Evolutionary conservation across 441 rosid genomes (phyloP).

Genomic region (Adansonia gregorii): DNA sequence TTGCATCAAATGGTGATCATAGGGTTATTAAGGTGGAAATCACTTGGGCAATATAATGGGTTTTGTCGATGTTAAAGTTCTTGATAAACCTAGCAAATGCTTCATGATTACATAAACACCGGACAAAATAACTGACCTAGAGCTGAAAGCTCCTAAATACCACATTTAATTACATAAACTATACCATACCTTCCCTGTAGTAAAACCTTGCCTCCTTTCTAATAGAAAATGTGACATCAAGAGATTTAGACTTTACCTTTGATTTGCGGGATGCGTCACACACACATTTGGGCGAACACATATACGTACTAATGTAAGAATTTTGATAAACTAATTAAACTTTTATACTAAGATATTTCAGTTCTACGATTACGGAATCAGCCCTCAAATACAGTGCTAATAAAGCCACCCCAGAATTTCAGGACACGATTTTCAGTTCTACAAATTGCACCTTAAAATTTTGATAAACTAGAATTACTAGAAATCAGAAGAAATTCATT

Average conservation of each 20-base stretch:
- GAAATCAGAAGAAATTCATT: not conserved
- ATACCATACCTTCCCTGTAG: not conserved
- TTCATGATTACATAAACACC: not conserved
- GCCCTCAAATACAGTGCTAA: not conserved
- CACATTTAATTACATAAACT: not conserved
- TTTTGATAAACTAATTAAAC: not conserved
- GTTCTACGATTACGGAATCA: not conserved
- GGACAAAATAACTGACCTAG: not conserved
- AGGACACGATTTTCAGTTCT: not conserved
- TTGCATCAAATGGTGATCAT: not conserved
- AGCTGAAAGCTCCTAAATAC: not conserved
- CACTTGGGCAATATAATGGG: not conserved
- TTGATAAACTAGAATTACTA: not conserved
- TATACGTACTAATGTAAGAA: not conserved
- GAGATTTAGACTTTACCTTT: not conserved
- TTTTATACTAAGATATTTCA: not conserved
- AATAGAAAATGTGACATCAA: not conserved
- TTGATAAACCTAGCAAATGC: not conserved
- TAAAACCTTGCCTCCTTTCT: not conserved
- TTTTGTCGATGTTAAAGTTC: not conserved
- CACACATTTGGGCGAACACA: not conserved
- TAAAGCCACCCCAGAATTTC: not conserved
- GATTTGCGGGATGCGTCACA: not conserved
- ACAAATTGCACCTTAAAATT: not conserved
- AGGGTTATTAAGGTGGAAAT: not conserved